These are phyloP conservation scores for Grosmannia huntii DNA, from an alignment of 2,329 filamentous ascomycete genomes.

Conservation along the genomic window DNA sequence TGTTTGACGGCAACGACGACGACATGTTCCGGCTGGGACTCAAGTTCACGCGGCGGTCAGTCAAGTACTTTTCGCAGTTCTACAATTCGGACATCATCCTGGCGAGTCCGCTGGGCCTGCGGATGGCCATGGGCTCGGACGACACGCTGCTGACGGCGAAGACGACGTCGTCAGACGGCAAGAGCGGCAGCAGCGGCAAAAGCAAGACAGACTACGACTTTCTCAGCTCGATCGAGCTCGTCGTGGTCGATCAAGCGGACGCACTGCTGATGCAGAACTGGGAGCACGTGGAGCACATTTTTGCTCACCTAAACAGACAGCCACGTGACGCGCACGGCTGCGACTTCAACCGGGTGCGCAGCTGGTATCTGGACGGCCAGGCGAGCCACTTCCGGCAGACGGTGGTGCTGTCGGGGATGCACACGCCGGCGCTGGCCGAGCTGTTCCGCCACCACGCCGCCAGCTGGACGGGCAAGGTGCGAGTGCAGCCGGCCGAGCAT, in stretches of 20 bases:
- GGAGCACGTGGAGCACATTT: constrained; percentile 89
- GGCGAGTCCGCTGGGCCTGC: constrained; percentile 77
- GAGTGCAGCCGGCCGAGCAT: constrained; percentile 53
- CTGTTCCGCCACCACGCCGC: constrained; percentile 63
- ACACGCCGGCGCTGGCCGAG: constrained; percentile 77
- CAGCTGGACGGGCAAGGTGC: constrained; percentile 70
- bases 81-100: constrained; percentile 95
- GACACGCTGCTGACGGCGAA: constrained; percentile 23
- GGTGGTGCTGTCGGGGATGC: constrained; percentile 66
- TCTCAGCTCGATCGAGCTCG: constrained; percentile 81
- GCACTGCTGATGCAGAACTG: constrained; percentile 96
- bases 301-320: constrained; percentile 81
- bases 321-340: constrained; percentile 83
- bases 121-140: constrained; percentile 79
- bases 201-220: constrained; percentile 67
- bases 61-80: constrained; percentile 91
- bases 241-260: constrained; percentile 84
- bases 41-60: constrained; percentile 90
- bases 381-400: constrained; percentile 76
- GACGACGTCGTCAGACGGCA: constrained; percentile 39
- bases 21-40: constrained; percentile 95
- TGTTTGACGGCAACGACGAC: constrained; percentile 92
- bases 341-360: constrained; percentile 81
- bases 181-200: background rate
- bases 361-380: constrained; percentile 86